Conservation (phyloP, 345 rosid species). For the Cardiospermum halicacabum region DNA sequence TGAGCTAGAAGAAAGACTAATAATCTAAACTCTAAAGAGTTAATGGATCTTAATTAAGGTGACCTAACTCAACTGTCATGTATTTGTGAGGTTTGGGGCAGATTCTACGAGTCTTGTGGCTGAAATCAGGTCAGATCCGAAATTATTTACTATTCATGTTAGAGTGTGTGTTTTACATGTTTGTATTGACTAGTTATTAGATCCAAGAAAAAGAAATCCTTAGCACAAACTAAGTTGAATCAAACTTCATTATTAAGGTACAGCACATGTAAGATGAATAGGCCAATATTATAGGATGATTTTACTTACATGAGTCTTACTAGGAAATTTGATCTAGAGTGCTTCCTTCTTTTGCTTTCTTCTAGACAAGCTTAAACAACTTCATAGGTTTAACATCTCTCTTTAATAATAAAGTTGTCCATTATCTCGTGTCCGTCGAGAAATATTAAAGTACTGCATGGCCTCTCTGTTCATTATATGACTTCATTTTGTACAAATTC, state of each 20-base stretch:
- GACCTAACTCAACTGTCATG: no score
- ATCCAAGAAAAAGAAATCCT: no score
- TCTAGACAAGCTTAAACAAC: background rate
- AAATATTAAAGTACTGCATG: background rate
- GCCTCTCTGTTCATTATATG: background rate
- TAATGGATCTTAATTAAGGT: no score
- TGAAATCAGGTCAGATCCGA: no score
- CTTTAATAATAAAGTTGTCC: background rate
- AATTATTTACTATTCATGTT: no score
- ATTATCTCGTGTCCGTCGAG: background rate
- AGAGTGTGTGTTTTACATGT: no score
- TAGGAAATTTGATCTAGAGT: background rate
- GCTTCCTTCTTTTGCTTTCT: background rate
- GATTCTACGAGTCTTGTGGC: no score
- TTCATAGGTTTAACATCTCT: background rate
- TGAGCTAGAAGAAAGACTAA: no score
- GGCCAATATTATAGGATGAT: background rate
- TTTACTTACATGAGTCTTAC: background rate
- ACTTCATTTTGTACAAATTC: conserved; percentile 5
- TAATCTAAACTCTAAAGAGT: no score
- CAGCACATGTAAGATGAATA: background rate
- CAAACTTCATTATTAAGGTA: background rate
- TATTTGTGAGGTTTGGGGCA: no score
- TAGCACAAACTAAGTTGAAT: no score
- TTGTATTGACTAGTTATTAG: no score